These are phyloP conservation scores for Xylariomycetidae sp. DNA, from an alignment of 2,329 filamentous ascomycete genomes.

Conservation along the genomic window DNA sequence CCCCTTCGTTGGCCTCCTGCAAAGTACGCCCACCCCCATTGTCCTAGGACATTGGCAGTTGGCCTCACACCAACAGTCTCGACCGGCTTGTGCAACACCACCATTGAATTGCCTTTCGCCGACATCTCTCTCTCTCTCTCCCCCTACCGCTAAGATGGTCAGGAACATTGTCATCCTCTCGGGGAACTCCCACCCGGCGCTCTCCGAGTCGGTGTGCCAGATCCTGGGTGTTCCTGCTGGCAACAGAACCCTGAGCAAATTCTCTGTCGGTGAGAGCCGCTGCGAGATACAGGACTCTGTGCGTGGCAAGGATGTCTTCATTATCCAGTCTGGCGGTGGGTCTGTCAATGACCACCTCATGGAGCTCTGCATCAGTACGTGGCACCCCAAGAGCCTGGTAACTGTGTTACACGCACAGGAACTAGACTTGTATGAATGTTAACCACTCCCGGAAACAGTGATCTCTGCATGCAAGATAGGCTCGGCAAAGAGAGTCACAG, in stretches of 20 bases:
- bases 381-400: not conserved
- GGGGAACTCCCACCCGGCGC: conserved; percentile 83
- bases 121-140: no score
- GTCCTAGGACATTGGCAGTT: no score
- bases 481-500: conserved; percentile 87
- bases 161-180: conserved; percentile 92
- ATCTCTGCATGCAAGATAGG: conserved; percentile 96
- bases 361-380: conserved; percentile 77
- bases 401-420: no score
- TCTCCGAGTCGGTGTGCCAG: conserved; percentile 82
- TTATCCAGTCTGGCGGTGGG: conserved; percentile 88
- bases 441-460: conserved; percentile 34
- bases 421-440: no score
- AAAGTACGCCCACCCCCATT: no score
- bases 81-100: no score
- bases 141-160: conserved; percentile 57
- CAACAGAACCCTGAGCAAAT: conserved; percentile 81
- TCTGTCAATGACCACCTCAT: conserved; percentile 95
- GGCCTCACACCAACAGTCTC: no score
- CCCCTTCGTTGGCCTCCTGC: no score
- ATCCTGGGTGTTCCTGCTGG: conserved; percentile 82
- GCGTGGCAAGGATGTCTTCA: conserved; percentile 97
- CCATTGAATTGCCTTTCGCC: no score
- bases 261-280: conserved; percentile 89
- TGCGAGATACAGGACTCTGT: conserved; percentile 97